phyloP scores from a whole-genome alignment of 768 basidiomycete genomes.

The Lentinus tigrinus region DNA sequence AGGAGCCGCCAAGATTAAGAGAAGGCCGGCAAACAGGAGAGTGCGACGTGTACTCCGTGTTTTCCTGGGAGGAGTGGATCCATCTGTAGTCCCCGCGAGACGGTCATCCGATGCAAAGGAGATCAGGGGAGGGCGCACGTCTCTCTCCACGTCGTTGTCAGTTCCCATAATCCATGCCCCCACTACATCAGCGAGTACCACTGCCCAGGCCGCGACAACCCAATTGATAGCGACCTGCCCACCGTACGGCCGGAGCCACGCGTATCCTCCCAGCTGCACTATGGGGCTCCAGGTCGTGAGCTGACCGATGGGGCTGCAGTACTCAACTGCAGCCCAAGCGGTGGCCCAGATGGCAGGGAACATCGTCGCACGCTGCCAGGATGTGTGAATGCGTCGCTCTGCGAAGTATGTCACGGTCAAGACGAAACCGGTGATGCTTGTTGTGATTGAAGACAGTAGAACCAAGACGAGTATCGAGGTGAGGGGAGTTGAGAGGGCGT shows the following conservation, averaged over 20 bases:
- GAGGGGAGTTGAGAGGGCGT: constrained; percentile 54
- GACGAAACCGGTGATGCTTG: constrained; percentile 25
- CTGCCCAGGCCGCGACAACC: constrained; percentile 75
- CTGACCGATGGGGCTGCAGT: constrained; percentile 65
- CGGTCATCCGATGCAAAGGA: constrained; percentile 14
- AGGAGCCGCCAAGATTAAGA: constrained; percentile 53
- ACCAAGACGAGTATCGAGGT: constrained; percentile 49
- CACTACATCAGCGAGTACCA: constrained; percentile 53
- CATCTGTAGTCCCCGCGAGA: constrained; percentile 2
- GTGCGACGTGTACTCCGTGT: constrained; percentile 21
- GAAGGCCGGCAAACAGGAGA: constrained; percentile 37
- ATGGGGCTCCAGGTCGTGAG: constrained; percentile 72
- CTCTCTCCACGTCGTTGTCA: constrained; percentile 1
- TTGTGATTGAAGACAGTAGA: constrained; percentile 41
- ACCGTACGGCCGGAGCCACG: constrained; percentile 57
- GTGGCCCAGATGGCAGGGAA: constrained; percentile 75
- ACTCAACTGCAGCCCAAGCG: constrained; percentile 54
- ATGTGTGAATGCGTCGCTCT: constrained; percentile 32
- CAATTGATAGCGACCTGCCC: constrained; percentile 71
- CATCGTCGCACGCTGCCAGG: constrained; percentile 47
- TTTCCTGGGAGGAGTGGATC: constrained; percentile 6
- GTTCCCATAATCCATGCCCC: constrained; percentile 58
- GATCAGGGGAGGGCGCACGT: constrained; percentile 1
- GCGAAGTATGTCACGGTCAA: constrained; percentile 40
- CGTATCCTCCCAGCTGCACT: constrained; percentile 51